phyloP scores from a whole-genome alignment of 352 stramenopile genomes.

The Thalassiosira exigua region DNA sequence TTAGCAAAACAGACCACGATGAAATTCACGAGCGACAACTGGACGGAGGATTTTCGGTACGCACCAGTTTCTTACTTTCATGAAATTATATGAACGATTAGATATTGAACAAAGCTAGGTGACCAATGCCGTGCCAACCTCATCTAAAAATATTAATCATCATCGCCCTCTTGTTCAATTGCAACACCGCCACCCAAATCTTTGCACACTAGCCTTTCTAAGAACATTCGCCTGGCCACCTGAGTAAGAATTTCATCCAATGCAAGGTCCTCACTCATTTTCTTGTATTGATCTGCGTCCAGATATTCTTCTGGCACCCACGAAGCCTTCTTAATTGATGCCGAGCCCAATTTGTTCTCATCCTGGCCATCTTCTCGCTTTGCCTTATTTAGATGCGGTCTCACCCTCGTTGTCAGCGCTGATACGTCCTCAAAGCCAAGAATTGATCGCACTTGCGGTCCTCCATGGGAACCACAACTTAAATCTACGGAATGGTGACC shows the following conservation, averaged over 20 bases:
- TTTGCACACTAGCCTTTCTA: conserved; percentile 75
- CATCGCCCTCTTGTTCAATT: conserved; percentile 19
- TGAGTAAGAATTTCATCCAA: conserved; percentile 81
- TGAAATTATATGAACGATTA: not conserved
- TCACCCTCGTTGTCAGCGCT: conserved; percentile 64
- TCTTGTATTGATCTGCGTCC: conserved; percentile 60
- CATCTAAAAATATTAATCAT: not conserved
- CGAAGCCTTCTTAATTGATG: conserved; percentile 71
- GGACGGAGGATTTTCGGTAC: conserved; percentile 26
- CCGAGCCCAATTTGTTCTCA: conserved; percentile 69
- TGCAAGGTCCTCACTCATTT: conserved; percentile 79
- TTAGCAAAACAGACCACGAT: conserved; percentile 17
- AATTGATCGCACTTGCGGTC: conserved; percentile 52
- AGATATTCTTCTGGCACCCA: conserved; percentile 77
- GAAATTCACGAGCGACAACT: conserved; percentile 38
- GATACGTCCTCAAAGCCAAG: conserved; percentile 73
- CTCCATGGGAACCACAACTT: too few species aligned
- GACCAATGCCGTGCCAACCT: not conserved
- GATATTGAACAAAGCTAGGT: not conserved
- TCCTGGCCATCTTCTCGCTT: conserved; percentile 77
- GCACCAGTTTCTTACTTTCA: conserved; percentile 13
- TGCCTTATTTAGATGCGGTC: conserved; percentile 72
- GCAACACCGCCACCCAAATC: conserved; percentile 22
- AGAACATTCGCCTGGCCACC: conserved; percentile 73
- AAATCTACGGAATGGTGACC: too few species aligned